Base-by-base conservation (phyloP, 148 eudicot genomes). In the Rhododendron griersonianum region DNA sequence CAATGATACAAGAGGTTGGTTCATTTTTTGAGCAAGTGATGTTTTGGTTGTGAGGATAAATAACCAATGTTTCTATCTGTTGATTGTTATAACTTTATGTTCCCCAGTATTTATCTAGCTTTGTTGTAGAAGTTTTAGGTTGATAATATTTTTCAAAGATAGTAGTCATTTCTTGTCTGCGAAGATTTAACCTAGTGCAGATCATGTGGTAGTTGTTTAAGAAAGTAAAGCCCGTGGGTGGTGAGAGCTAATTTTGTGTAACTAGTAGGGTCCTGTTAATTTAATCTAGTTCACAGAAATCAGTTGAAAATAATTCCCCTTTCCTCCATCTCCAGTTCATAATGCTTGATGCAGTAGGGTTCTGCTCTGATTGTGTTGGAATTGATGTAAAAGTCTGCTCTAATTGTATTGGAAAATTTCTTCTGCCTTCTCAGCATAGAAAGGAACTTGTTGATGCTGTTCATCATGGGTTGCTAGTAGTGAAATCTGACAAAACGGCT, bases 361-460 rank as follows among this genome's bases (percentile, higher is more conserved):
- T 45, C 81, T 53, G 41, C 80, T 81, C 57, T 86, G 69, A 47
- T 73, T 44, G 45, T 47, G 6, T 81, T 55, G 44, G 57, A 13
- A 53, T 53, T 53, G 11, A 13, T 53, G 33, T 63, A 25, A 35
- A 13, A 3, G 59, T 45, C 75, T 73, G 28, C 71, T 81, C 33
- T 86, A 69, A 47, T 55, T 45, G 47, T 47, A 1, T 82, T 57
- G 33, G 28, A 41, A 57, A 50, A 37, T 3, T 37, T 55, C 84
- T 86, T 41, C 59, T 78, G 69, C 39, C 33, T 14, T 88, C 83
- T 86, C 95, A 96, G 99, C 98, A 97, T 79, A 92, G 98, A 85
- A 97, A 92, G 91, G 92, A 92, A 83, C 93, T 97, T 88, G 94
- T 97, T 85, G 95, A 93, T 89, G 94, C 92, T 69, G 91, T 94